Conservation (phyloP, 768 basidiomycete species). For the Grammothele lineata region DNA sequence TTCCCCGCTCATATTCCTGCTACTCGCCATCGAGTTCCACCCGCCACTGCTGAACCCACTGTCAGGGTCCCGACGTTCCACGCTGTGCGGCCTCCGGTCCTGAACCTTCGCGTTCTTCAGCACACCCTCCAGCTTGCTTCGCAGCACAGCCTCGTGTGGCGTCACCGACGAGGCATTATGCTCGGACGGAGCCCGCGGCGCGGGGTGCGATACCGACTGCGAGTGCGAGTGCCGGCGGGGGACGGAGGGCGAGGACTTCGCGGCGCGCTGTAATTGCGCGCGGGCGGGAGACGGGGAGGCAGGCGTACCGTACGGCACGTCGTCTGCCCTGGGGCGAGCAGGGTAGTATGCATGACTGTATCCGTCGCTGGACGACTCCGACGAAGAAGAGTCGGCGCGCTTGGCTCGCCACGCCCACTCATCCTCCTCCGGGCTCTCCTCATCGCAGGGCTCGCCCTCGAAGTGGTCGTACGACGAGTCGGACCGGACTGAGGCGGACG, state of each 20-base stretch:
- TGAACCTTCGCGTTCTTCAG: slow-evolving; percentile 31
- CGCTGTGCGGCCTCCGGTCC: slow-evolving; percentile 17
- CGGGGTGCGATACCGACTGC: slow-evolving; percentile 14
- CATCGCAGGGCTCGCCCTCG: slow-evolving; percentile 15
- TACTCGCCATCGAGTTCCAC: slow-evolving; percentile 25
- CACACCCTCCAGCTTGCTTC: slow-evolving; percentile 49
- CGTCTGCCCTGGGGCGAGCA: not conserved
- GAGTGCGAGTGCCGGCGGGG: slow-evolving; percentile 13
- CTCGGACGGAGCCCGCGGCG: slow-evolving; percentile 12
- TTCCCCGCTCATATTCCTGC: slow-evolving; percentile 26
- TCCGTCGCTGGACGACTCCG: slow-evolving; percentile 10
- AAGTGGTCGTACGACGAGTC: slow-evolving; percentile 21
- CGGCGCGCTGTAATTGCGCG: slow-evolving; percentile 20
- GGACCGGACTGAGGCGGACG: slow-evolving; percentile 21
- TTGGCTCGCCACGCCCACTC: slow-evolving; percentile 19
- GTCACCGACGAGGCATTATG: slow-evolving; percentile 20
- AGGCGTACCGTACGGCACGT: slow-evolving; percentile 16
- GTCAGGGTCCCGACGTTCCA: slow-evolving; percentile 16
- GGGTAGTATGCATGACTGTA: slow-evolving; percentile 4
- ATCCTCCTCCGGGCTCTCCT: slow-evolving; percentile 19
- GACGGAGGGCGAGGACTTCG: slow-evolving; percentile 18
- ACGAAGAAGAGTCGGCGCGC: slow-evolving; percentile 13
- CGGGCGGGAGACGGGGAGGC: slow-evolving; percentile 22
- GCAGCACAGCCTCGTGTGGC: slow-evolving; percentile 52
- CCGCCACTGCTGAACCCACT: slow-evolving; percentile 22